These are phyloP conservation scores for Microstegium vimineum DNA, from an alignment of 176 grass and related monocot species.

Conservation along the genomic window DNA sequence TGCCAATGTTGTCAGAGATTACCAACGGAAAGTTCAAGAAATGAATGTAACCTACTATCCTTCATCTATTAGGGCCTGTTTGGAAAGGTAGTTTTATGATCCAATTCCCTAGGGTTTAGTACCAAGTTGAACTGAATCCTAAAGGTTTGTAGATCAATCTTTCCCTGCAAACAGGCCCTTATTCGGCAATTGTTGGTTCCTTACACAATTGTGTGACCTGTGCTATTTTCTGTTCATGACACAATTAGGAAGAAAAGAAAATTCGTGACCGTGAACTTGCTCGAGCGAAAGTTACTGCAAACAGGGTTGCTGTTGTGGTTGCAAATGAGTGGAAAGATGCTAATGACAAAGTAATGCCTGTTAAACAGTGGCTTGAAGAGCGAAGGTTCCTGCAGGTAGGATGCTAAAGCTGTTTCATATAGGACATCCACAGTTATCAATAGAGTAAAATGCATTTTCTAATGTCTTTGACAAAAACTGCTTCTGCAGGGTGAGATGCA, in stretches of 20 bases:
- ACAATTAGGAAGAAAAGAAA: conserved; percentile 81
- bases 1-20: conserved; percentile 97
- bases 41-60: conserved; percentile 70
- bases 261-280: conserved; percentile 85
- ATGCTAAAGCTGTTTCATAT: conserved; percentile 14
- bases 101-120: not conserved
- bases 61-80: not conserved
- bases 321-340: conserved; percentile 99
- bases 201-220: not conserved
- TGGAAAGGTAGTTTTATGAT: not conserved
- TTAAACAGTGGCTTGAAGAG: conserved; percentile 98
- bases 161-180: not conserved
- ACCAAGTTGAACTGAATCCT: not conserved
- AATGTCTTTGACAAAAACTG: not conserved
- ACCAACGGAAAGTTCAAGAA: conserved; percentile 92
- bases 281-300: conserved; percentile 86
- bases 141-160: not conserved
- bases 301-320: conserved; percentile 89
- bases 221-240: conserved; percentile 22
- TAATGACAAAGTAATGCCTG: conserved; percentile 99
- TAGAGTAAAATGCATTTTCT: not conserved
- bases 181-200: conserved; percentile 1
- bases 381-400: conserved; percentile 92
- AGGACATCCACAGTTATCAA: not conserved
- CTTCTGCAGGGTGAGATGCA: conserved; percentile 88